Evolutionary conservation across 2,329 filamentous ascomycete species (phyloP), one percentile per base, ranked within the genome.

Genomic region (Aspergillus pseudotamarii): DNA sequence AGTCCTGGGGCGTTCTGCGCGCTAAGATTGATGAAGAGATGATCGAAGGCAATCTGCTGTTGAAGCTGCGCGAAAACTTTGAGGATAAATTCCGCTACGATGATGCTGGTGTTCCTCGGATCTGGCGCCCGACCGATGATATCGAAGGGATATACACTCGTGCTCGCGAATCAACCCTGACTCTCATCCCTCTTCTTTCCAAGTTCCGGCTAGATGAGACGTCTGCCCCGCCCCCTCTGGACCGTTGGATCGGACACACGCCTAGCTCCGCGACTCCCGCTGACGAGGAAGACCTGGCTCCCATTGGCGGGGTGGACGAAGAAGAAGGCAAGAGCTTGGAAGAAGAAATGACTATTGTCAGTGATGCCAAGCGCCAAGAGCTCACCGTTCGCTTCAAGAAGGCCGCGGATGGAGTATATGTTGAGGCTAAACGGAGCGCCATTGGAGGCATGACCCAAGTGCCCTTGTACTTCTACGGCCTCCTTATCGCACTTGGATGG

Each of bases 71-170:
- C 41, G 95, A 99, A 79, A 98, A 97, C 81, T 99, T 99, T 70
- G 95, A 99, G 80, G 95, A 99, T 82, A 97, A 97, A 80, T 99
- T 99, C 86, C 90, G 95, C 67, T 99, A 99, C 73, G 95, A 99
- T 72, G 94, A 97, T 64, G 89, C 89, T 8, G 95, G 95, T 30
- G 95, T 99, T 5, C 95, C 95, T 6, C 87, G 95, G 64, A 97
- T 99, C 78, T 99, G 95, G 95, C 89, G 94, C 28, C 95, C 95
- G 1, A 94, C 90, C 1, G 95, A 99, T 75, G 95, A 99, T 74
- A 99, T 99, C 65, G 95, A 99, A 81, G 94, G 94, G 53, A 83
- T 96, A 48, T 99, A 98, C 79, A 97, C 93, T 41, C 90, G 89
- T 67, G 94, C 95, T 4, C 88, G 94, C 67, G 94, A 98, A 79